Evolutionary conservation across 1,284 basidiomycete genomes (phyloP).

Genomic region (Farysia itapuensis): DNA sequence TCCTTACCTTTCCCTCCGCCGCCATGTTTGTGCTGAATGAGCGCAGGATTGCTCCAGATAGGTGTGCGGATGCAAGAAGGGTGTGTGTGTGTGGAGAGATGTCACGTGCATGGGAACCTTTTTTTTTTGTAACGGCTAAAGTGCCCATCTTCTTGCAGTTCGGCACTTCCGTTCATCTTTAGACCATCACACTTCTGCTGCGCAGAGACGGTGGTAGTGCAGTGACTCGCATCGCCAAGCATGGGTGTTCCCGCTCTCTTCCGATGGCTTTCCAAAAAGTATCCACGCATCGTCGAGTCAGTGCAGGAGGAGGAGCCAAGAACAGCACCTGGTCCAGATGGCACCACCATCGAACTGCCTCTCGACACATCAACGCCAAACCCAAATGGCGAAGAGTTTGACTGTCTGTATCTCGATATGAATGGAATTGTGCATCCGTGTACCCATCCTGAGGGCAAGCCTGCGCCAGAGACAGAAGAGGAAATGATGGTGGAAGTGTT

Average conservation of each 20-base stretch:
- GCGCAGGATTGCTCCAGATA: no score
- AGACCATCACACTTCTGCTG: no score
- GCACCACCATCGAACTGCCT: slow-evolving; percentile 72
- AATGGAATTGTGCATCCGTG: slow-evolving; percentile 81
- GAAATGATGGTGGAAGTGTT: slow-evolving; percentile 99
- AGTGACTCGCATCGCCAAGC: no score
- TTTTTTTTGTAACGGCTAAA: no score
- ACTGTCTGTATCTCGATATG: slow-evolving; percentile 80
- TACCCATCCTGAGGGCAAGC: slow-evolving; percentile 93
- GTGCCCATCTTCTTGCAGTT: no score
- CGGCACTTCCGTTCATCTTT: no score
- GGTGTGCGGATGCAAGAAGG: no score
- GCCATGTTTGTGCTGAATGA: slow-evolving; percentile 1
- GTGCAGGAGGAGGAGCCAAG: slow-evolving; percentile 57
- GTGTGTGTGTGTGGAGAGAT: no score
- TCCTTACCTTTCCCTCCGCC: slow-evolving; percentile 1
- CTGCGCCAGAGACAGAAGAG: slow-evolving; percentile 90
- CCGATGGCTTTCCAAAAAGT: slow-evolving; percentile 61
- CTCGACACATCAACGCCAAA: slow-evolving; percentile 81
- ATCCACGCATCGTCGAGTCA: slow-evolving; percentile 57
- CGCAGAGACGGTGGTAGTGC: no score
- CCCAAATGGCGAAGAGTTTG: slow-evolving; percentile 95
- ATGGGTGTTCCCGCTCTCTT: slow-evolving; percentile 59
- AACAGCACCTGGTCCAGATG: slow-evolving; percentile 62
- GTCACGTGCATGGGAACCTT: no score